Conservation (phyloP, 345 rosid species). For the Lagerstroemia speciosa region DNA sequence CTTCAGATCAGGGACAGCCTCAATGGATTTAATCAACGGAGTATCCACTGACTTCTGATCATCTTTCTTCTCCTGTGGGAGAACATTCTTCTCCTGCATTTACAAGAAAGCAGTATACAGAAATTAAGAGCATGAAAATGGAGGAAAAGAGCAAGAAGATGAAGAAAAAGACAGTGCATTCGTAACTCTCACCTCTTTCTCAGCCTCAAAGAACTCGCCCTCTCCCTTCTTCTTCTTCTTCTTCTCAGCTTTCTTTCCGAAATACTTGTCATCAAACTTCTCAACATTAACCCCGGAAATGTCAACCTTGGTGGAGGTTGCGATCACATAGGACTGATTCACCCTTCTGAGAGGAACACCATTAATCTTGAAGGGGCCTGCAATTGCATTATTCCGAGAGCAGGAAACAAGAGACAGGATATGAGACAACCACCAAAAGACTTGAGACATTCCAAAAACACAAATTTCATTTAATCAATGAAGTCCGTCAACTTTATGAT, state of each 20-base stretch:
- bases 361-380: constrained; percentile 70
- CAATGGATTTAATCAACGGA: constrained; percentile 50
- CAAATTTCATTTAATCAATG: neutral
- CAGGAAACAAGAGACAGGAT: neutral
- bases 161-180: neutral
- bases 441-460: neutral
- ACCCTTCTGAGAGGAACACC: constrained; percentile 72
- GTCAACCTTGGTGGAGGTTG: constrained; percentile 62
- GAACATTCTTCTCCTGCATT: constrained; percentile 48
- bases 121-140: neutral
- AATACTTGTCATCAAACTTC: constrained; percentile 63
- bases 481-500: neutral
- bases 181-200: constrained; percentile 45
- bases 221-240: constrained; percentile 66
- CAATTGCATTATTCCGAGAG: neutral
- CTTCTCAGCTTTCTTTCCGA: constrained; percentile 59
- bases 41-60: constrained; percentile 71
- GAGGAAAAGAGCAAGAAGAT: neutral
- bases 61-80: constrained; percentile 75
- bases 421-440: neutral
- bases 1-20: constrained; percentile 64
- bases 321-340: constrained; percentile 55
- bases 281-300: constrained; percentile 54
- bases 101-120: neutral
- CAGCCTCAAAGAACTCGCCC: constrained; percentile 71